Evolutionary conservation across 2,329 filamentous ascomycete species (phyloP).

Genomic region (Cucurbitaria berberidis): DNA sequence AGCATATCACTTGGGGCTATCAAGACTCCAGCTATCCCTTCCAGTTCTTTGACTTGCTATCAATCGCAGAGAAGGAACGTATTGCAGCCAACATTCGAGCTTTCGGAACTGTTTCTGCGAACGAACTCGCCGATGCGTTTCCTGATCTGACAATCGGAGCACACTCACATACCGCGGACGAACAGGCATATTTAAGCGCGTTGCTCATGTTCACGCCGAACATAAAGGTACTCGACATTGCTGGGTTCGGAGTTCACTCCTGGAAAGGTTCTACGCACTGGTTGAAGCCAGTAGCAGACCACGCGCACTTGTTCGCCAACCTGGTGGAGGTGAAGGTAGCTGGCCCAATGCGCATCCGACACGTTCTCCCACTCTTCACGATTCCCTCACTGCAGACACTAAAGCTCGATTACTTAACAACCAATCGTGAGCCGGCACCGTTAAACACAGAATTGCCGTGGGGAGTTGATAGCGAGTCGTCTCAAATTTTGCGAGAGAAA

Average conservation of each 20-base stretch:
- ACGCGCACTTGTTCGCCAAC: conserved; percentile 1
- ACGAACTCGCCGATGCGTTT: neutral
- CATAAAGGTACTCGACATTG: neutral
- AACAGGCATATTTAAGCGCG: neutral
- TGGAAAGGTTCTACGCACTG: neutral
- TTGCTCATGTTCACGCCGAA: neutral
- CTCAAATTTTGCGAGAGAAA: conserved; percentile 1
- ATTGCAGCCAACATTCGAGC: neutral
- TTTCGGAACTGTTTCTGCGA: neutral
- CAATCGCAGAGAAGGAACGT: neutral
- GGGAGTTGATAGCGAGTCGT: neutral
- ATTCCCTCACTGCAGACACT: conserved; percentile 6
- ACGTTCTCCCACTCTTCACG: conserved; percentile 3
- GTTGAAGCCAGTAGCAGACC: conserved; percentile 1
- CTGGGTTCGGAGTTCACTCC: neutral
- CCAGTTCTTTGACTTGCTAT: neutral
- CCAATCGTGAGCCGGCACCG: neutral
- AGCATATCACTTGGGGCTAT: conserved; percentile 3
- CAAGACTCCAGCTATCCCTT: neutral
- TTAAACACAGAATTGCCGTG: neutral
- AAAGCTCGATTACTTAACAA: neutral
- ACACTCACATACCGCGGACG: neutral
- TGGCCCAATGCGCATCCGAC: conserved; percentile 1
- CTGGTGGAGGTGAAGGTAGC: neutral
- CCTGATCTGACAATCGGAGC: neutral